phyloP scores from a whole-genome alignment of 1,139 yeast genomes.

The Arxiozyma heterogenica region DNA sequence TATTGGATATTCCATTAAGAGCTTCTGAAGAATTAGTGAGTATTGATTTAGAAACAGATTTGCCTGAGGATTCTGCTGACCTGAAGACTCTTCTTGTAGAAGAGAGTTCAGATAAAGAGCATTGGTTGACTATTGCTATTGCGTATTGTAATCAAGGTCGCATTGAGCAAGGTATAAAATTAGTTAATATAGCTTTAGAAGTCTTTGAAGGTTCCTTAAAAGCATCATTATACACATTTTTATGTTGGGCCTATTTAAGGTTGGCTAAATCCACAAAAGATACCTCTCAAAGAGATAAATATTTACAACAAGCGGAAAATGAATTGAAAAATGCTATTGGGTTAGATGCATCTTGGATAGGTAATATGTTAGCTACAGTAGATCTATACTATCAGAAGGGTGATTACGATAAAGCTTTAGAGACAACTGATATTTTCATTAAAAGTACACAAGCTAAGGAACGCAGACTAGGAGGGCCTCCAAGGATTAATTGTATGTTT shows the following conservation, averaged over 20 bases:
- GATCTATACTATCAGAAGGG: slow-evolving; percentile 41
- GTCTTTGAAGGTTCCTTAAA: slow-evolving; percentile 36
- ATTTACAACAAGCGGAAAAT: slow-evolving; percentile 29
- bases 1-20: slow-evolving; percentile 56
- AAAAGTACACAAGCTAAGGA: slow-evolving; percentile 33
- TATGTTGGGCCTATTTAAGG: slow-evolving; percentile 66
- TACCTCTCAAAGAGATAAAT: slow-evolving; percentile 24
- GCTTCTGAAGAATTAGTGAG: slow-evolving; percentile 62
- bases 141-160: slow-evolving; percentile 65
- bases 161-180: slow-evolving; percentile 53
- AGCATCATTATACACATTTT: slow-evolving; percentile 53
- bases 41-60: slow-evolving; percentile 57
- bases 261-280: slow-evolving; percentile 36
- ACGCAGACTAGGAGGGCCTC: slow-evolving; percentile 21
- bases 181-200: slow-evolving; percentile 53
- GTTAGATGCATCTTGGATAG: slow-evolving; percentile 37
- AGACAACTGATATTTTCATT: slow-evolving; percentile 48
- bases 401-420: slow-evolving; percentile 57
- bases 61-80: slow-evolving; percentile 85
- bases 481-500: slow-evolving; percentile 58
- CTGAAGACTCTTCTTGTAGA: slow-evolving; percentile 67
- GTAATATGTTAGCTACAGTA: slow-evolving; percentile 55
- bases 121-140: slow-evolving; percentile 76
- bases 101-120: slow-evolving; percentile 65
- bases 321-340: slow-evolving; percentile 32